Conservation (phyloP, 169 alveolate genomes). For the Plasmodium gaboni region DNA sequence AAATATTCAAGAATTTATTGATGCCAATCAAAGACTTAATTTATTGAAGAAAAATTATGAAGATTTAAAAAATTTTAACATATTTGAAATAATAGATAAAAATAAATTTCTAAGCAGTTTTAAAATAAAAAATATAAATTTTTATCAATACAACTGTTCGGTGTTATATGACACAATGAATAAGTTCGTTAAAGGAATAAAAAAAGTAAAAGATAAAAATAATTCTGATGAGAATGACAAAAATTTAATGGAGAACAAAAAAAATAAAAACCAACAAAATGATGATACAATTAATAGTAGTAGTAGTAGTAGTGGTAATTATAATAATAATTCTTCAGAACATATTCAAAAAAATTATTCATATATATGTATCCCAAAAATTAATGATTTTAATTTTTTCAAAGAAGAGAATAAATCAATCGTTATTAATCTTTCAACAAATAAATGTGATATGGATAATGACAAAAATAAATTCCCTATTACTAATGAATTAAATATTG, state of each 20-base stretch:
- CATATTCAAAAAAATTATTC: conserved; percentile 7
- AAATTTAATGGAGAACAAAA: neutral
- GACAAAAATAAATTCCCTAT: conserved; percentile 15
- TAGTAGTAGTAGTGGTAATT: neutral
- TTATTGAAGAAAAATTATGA: conserved; percentile 44
- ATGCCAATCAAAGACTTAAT: conserved; percentile 36
- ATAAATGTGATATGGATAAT: conserved; percentile 3
- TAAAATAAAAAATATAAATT: conserved; percentile 16
- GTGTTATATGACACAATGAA: conserved; percentile 23
- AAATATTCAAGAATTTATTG: conserved; percentile 46
- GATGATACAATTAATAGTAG: neutral
- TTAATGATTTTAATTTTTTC: conserved; percentile 40
- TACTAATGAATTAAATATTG: conserved; percentile 38
- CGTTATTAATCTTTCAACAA: conserved; percentile 24
- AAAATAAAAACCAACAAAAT: neutral
- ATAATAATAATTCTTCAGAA: neutral
- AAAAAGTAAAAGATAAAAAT: neutral
- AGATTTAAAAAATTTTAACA: conserved; percentile 48
- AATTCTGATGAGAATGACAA: neutral
- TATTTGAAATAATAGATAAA: conserved; percentile 19
- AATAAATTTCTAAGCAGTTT: conserved; percentile 33
- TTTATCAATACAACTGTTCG: conserved; percentile 27
- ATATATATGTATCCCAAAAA: conserved; percentile 40
- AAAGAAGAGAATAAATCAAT: conserved; percentile 33
- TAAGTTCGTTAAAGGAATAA: conserved; percentile 14